Evolutionary conservation across 106 monocot species (phyloP).

Genomic region (Phalaenopsis equestris): DNA sequence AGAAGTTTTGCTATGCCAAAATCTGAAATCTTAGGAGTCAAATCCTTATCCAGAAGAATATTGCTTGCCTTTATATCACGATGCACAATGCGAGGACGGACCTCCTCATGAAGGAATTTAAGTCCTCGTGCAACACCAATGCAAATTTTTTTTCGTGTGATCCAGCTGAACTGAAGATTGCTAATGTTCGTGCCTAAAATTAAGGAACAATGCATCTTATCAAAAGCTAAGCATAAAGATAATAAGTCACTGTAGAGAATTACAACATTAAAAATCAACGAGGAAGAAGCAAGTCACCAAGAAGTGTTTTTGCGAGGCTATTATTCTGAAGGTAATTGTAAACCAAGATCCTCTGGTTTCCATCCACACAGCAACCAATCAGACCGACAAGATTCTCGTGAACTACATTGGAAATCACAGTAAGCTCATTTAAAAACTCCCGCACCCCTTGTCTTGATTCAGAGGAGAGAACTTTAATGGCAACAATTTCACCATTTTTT

Average conservation of each 20-base stretch:
- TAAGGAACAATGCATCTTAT: too few relatives aligned
- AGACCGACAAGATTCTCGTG: slow-evolving; percentile 44
- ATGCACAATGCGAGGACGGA: slow-evolving; percentile 31
- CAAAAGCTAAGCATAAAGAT: neutral
- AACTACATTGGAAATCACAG: slow-evolving; percentile 23
- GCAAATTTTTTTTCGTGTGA: slow-evolving; percentile 21
- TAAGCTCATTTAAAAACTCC: slow-evolving; percentile 40
- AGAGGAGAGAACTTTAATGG: slow-evolving; percentile 39
- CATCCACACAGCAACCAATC: slow-evolving; percentile 40
- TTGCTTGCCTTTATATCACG: slow-evolving; percentile 44
- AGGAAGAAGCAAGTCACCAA: slow-evolving; percentile 18
- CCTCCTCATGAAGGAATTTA: slow-evolving; percentile 31
- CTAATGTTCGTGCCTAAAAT: slow-evolving; percentile 7
- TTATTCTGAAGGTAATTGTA: slow-evolving; percentile 54
- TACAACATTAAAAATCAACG: neutral
- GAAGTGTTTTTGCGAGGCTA: slow-evolving; percentile 42
- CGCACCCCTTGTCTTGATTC: slow-evolving; percentile 36
- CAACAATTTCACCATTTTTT: slow-evolving; percentile 34
- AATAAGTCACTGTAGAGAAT: neutral
- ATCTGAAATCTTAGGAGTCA: slow-evolving; percentile 39
- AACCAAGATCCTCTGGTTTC: slow-evolving; percentile 35
- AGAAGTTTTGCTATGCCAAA: slow-evolving; percentile 45
- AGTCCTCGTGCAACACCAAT: slow-evolving; percentile 44
- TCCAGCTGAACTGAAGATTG: slow-evolving; percentile 25
- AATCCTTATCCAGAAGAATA: slow-evolving; percentile 40